Evolutionary conservation across 192 early-diverging fungal genomes (phyloP).

Genomic region (Gigaspora rosea): DNA sequence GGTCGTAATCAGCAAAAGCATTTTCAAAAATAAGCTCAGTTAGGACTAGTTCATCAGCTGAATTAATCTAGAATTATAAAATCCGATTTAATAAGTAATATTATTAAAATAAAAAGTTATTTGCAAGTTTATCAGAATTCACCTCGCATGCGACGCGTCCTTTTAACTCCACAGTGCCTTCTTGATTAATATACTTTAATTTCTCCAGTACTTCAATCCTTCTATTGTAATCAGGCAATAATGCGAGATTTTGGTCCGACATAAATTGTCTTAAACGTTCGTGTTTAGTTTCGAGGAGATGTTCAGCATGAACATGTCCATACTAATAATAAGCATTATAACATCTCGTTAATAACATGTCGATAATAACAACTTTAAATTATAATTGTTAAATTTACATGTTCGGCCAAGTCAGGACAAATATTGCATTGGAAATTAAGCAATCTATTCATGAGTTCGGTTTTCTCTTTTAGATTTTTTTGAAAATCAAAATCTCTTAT

Average conservation of each 20-base stretch:
- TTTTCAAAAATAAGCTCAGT: conserved; percentile 96
- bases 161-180: conserved; percentile 89
- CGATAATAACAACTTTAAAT: background rate
- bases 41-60: conserved; percentile 90
- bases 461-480: conserved; percentile 65
- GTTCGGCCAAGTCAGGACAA: conserved; percentile 76
- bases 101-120: background rate
- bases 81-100: background rate
- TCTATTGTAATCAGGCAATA: conserved; percentile 91
- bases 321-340: conserved; percentile 50
- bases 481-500: conserved; percentile 89
- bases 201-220: conserved; percentile 82
- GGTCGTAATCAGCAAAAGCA: conserved; percentile 83
- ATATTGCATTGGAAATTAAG: conserved; percentile 64
- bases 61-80: conserved; percentile 70
- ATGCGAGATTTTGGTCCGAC: conserved; percentile 89
- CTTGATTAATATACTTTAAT: conserved; percentile 81
- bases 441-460: conserved; percentile 50
- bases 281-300: conserved; percentile 66
- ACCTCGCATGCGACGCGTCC: conserved; percentile 94
- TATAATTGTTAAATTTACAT: conserved; percentile 54
- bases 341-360: background rate
- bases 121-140: background rate
- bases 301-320: conserved; percentile 54
- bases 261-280: conserved; percentile 76